Conservation (phyloP, 768 basidiomycete species). For the Russula griseocarnosa region DNA sequence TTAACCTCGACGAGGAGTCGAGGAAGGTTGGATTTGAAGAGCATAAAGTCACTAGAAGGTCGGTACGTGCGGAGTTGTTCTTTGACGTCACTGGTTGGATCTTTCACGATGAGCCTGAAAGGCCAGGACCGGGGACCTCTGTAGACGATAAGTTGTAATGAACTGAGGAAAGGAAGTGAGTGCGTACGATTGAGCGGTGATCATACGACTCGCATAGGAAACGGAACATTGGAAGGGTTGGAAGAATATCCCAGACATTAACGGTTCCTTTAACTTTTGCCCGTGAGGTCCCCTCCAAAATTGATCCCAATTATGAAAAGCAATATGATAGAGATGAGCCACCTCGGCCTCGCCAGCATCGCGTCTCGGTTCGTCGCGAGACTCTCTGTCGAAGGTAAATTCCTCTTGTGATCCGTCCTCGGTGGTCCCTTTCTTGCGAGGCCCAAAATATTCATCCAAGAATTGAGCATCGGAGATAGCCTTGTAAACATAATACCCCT, state of each 20-base stretch:
- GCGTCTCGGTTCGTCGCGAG: too few relatives aligned
- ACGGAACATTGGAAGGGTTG: not conserved
- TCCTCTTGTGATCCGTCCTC: not conserved
- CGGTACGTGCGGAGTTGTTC: not conserved
- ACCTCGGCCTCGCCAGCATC: not conserved
- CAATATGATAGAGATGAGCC: not conserved
- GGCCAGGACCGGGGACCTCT: not conserved
- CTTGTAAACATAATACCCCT: not conserved
- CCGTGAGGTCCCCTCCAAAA: not conserved
- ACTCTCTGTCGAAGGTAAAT: not conserved
- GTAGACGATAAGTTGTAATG: not conserved
- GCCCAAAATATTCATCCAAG: not conserved
- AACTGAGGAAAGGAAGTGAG: not conserved
- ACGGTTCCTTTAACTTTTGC: not conserved
- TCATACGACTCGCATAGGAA: too few relatives aligned
- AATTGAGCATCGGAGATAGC: not conserved
- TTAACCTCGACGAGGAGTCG: not conserved
- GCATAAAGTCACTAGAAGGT: not conserved
- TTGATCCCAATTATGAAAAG: not conserved
- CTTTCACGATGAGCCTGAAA: not conserved
- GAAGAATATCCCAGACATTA: not conserved
- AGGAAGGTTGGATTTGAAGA: not conserved
- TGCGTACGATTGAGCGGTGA: not conserved
- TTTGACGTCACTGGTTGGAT: accelerated
- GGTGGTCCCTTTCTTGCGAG: not conserved